Evolutionary conservation across 805 yeast genomes (phyloP).

Genomic region (Danielozyma ontarioensis): DNA sequence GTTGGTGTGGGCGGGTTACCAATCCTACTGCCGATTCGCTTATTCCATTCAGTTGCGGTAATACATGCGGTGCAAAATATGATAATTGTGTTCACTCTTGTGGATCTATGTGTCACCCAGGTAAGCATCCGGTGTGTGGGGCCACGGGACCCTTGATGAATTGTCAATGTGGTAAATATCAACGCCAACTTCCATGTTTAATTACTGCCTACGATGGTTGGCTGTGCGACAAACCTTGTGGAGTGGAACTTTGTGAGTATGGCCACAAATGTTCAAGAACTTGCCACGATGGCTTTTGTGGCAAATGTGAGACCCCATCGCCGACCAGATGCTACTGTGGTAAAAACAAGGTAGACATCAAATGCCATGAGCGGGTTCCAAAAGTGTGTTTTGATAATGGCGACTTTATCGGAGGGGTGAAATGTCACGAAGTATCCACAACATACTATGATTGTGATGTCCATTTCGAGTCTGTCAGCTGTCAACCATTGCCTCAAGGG

Average conservation of each 20-base stretch:
- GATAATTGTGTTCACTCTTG: slow-evolving; percentile 69
- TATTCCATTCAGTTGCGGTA: slow-evolving; percentile 86
- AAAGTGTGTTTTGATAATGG: slow-evolving; percentile 17
- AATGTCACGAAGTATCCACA: slow-evolving; percentile 38
- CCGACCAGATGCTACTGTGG: slow-evolving; percentile 74
- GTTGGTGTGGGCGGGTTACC: slow-evolving; percentile 85
- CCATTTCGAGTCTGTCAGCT: slow-evolving; percentile 45
- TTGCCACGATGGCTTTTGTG: slow-evolving; percentile 86
- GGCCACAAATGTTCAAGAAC: slow-evolving; percentile 55
- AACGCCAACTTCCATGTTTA: slow-evolving; percentile 66
- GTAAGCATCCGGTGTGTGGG: slow-evolving; percentile 78
- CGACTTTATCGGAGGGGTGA: slow-evolving; percentile 28
- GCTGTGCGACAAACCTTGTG: slow-evolving; percentile 62
- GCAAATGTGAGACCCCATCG: slow-evolving; percentile 53
- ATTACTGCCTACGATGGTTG: slow-evolving; percentile 70
- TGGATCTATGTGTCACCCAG: slow-evolving; percentile 77
- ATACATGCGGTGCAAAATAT: slow-evolving; percentile 60
- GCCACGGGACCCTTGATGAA: slow-evolving; percentile 67
- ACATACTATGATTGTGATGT: slow-evolving; percentile 57
- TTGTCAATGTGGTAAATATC: slow-evolving; percentile 70
- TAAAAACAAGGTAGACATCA: slow-evolving; percentile 33
- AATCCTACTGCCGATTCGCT: slow-evolving; percentile 56
- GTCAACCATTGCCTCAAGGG: slow-evolving; percentile 44
- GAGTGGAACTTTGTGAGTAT: slow-evolving; percentile 57
- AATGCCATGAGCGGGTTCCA: slow-evolving; percentile 43